Percentiles rank a stretch among this genome's conserved stretches.
Conservation (phyloP, 2,329 filamentous ascomycete genomes). For the Xylaria sp. region DNA sequence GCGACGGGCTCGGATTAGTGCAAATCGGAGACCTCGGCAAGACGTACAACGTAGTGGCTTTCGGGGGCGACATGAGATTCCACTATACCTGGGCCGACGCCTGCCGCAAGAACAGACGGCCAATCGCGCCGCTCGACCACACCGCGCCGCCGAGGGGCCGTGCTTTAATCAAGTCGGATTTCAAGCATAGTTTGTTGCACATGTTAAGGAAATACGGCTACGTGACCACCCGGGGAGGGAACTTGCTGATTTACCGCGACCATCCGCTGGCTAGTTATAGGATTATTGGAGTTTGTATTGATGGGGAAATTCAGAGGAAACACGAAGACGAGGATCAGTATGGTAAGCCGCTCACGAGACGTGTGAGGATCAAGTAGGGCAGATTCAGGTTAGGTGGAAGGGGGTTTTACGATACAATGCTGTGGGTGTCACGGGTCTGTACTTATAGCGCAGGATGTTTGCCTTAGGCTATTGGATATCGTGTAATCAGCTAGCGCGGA, state of each 20-base stretch:
- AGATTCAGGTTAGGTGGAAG: no score
- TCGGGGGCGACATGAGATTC: conserved; percentile 30
- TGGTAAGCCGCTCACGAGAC: neutral
- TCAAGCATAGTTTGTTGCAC: conserved; percentile 27
- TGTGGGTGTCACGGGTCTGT: neutral
- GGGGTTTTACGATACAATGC: neutral
- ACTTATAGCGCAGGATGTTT: neutral
- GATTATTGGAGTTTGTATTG: conserved; percentile 26
- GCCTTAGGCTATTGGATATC: no score
- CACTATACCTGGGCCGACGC: conserved; percentile 24
- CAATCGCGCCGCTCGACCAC: neutral
- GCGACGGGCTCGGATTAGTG: conserved; percentile 35
- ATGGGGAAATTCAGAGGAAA: conserved; percentile 11
- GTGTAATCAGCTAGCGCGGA: no score
- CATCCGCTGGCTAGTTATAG: conserved; percentile 16
- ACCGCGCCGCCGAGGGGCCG: conserved; percentile 23
- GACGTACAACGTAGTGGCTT: conserved; percentile 35
- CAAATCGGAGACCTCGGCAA: conserved; percentile 37
- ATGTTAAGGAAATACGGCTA: conserved; percentile 26
- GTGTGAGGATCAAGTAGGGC: conserved; percentile 4
- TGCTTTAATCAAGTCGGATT: conserved; percentile 37
- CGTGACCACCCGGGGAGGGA: conserved; percentile 20
- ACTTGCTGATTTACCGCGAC: conserved; percentile 21
- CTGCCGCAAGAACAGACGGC: conserved; percentile 26
- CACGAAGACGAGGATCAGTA: neutral